Conservation (phyloP, 2,329 filamentous ascomycete genomes). For the Rutstroemia sp. region DNA sequence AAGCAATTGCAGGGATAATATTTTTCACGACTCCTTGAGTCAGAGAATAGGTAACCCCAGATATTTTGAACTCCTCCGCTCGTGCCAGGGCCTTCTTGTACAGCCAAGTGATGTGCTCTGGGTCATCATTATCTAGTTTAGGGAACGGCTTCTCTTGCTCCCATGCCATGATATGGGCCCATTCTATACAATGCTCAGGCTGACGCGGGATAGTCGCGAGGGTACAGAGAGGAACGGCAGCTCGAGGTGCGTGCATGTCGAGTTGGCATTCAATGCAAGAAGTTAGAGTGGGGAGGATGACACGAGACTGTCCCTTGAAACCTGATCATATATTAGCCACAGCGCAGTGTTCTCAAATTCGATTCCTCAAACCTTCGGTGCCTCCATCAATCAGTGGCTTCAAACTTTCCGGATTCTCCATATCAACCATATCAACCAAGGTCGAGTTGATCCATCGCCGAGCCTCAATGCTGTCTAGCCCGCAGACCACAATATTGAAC, state of each 20-base stretch:
- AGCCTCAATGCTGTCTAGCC: constrained; percentile 93
- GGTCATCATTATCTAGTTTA: constrained; percentile 87
- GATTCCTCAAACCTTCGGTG: constrained; percentile 60
- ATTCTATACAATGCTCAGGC: constrained; percentile 96
- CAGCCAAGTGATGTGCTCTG: constrained; percentile 96
- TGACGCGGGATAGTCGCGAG: constrained; percentile 94
- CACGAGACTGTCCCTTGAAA: constrained; percentile 93
- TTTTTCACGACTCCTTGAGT: constrained; percentile 99
- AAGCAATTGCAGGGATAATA: constrained; percentile 97
- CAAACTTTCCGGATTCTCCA: constrained; percentile 71
- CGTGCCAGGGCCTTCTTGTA: constrained; percentile 77
- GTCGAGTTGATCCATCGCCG: constrained; percentile 98
- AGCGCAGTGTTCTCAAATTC: neutral
- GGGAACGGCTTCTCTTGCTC: constrained; percentile 78
- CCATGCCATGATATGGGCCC: constrained; percentile 98
- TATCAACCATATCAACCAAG: constrained; percentile 82
- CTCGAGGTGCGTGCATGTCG: constrained; percentile 95
- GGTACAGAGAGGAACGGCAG: constrained; percentile 94
- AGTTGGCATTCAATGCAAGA: constrained; percentile 98
- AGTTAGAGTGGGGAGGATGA: constrained; percentile 85
- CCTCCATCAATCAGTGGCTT: constrained; percentile 96
- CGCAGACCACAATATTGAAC: constrained; percentile 89
- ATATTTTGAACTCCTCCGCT: constrained; percentile 81
- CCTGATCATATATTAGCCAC: constrained; percentile 34
- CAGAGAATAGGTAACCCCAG: constrained; percentile 88